Evolutionary conservation across 2,329 filamentous ascomycete species (phyloP), one percentile per base, ranked within the genome.

Genomic region (Orbilia oligospora): DNA sequence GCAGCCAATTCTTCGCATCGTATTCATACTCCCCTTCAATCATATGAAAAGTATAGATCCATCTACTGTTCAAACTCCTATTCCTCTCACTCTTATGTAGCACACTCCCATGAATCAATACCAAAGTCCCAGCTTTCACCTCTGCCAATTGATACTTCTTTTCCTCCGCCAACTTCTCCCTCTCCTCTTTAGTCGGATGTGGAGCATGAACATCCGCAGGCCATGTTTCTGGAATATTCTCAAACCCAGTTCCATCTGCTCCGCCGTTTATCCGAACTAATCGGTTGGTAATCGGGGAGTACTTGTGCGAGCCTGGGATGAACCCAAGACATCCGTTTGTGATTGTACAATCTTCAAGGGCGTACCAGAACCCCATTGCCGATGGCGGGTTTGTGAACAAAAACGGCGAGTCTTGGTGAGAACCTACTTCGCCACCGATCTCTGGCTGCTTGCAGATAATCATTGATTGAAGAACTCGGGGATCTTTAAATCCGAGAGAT

Each of bases 401-500:
- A 82, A 98, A 99, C 0, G 93, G 94, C 80, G 90, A 93, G 85
- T 98, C 95, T 85, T 97, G 94, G 84, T 99, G 96, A 22, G 93
- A 90, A 0, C 92, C 93, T 51, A 98, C 96, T 1, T 92, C 92
- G 22, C 93, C 95, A 30, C 96, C 96, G 67, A 98, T 97, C 85
- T 97, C 93, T 22, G 96, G 94, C 86, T 97, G 95, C 85, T 99
- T 99, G 89, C 94, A 97, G 82, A 99, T 98, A 30, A 98, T 88
- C 96, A 99, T 99, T 84, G 92, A 96, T 87, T 99, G 96, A 66
- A 99, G 87, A 4, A 91, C 88, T 20, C 91, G 87, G 1, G 94
- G 93, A 84, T 97, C 93, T 3, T 81, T 82, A 86, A 94, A 97
- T 1, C 91, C 91, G 10, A 97, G 87, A 8, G 88, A 88, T 53